phyloP scores from a whole-genome alignment of 1,284 basidiomycete genomes.

The Entoloma clypeatum region DNA sequence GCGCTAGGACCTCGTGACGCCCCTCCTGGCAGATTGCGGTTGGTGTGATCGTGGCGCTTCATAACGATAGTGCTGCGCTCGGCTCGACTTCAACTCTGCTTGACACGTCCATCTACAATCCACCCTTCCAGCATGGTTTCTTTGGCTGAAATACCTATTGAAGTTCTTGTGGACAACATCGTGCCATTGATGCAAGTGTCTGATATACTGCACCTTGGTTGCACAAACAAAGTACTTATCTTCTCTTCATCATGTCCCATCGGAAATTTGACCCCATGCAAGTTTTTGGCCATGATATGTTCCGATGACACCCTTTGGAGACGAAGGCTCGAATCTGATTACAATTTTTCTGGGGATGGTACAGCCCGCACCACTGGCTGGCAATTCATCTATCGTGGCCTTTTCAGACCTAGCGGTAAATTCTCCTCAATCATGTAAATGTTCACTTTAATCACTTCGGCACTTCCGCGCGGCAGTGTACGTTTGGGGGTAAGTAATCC shows the following conservation, averaged over 20 bases:
- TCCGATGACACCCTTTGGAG: slow-evolving; percentile 83
- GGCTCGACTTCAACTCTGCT: too few species aligned
- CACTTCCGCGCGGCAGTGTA: slow-evolving; percentile 39
- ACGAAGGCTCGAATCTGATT: slow-evolving; percentile 65
- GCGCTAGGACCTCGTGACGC: too few species aligned
- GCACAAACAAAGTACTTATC: slow-evolving; percentile 45
- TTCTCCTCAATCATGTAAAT: not conserved
- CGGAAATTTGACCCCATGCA: slow-evolving; percentile 5
- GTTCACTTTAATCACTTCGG: not conserved
- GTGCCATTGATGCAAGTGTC: slow-evolving; percentile 54
- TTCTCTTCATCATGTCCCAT: not conserved
- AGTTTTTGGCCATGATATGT: slow-evolving; percentile 54
- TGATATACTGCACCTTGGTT: slow-evolving; percentile 58
- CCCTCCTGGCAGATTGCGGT: too few species aligned
- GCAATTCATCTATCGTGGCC: slow-evolving; percentile 74
- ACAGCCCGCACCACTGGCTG: slow-evolving; percentile 74
- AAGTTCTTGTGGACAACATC: slow-evolving; percentile 72
- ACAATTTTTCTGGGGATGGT: slow-evolving; percentile 66
- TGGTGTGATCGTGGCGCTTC: too few species aligned
- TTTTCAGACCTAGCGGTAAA: slow-evolving; percentile 53
- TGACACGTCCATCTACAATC: too few species aligned
- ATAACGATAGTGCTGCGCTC: too few species aligned
- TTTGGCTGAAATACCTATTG: slow-evolving; percentile 58
- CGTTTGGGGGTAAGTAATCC: slow-evolving; percentile 83
- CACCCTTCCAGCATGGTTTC: slow-evolving; percentile 27